Conservation (phyloP, 2,329 filamentous ascomycete genomes). For the Aspergillus pseudonomiae region DNA sequence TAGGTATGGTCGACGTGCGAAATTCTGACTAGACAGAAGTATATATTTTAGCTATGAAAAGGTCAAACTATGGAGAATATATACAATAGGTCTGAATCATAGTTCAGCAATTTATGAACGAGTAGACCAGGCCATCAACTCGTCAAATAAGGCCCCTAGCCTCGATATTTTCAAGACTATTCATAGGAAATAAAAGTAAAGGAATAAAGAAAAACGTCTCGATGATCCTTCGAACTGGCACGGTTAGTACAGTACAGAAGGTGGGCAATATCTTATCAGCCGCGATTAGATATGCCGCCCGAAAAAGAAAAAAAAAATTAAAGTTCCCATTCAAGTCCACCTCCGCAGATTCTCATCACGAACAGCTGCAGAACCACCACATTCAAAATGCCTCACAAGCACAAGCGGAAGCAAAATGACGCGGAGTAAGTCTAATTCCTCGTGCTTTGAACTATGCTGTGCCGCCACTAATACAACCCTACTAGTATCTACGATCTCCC, state of each 20-base stretch:
- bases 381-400: conserved; percentile 78
- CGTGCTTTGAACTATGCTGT: conserved; percentile 6
- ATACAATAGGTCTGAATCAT: no score
- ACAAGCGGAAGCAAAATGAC: conserved; percentile 64
- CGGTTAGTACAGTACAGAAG: no score
- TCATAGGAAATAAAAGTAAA: not conserved
- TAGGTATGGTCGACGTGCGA: no score
- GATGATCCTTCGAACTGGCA: not conserved
- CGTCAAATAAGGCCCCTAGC: no score
- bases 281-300: conserved; percentile 12
- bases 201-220: not conserved
- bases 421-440: not conserved
- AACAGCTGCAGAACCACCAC: conserved; percentile 3
- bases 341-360: not conserved
- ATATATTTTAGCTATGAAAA: no score
- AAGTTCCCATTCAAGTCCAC: conserved; percentile 6
- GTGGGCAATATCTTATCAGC: conserved; percentile 4
- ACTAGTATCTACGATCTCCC: conserved; percentile 59
- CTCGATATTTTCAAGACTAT: no score
- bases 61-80: no score
- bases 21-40: no score
- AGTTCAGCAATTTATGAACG: no score
- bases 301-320: conserved; percentile 2
- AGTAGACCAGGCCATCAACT: no score
- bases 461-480: conserved; percentile 25